Conservation (phyloP, 1,284 basidiomycete genomes). For the Xerocomus minutiporus region DNA sequence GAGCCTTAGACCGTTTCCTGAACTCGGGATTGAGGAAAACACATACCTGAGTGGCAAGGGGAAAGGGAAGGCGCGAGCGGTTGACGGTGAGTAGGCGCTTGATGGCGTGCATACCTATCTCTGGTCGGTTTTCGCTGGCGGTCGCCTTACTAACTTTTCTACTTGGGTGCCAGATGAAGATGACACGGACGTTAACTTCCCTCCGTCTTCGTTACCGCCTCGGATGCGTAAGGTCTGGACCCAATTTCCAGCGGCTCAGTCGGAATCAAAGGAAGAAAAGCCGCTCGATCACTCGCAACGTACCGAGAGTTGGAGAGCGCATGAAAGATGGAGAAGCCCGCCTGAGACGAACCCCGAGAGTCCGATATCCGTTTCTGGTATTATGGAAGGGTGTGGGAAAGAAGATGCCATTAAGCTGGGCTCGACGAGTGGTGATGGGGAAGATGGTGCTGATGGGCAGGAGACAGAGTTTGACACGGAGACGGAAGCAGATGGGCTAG, state of each 20-base stretch:
- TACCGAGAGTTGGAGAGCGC: constrained; percentile 8
- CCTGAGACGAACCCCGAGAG: constrained; percentile 14
- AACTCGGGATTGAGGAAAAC: constrained; percentile 9
- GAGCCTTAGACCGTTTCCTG: constrained; percentile 18
- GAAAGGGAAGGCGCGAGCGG: constrained; percentile 19
- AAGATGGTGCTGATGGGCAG: constrained; percentile 23
- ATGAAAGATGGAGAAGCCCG: constrained; percentile 18
- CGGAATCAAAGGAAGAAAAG: constrained; percentile 6
- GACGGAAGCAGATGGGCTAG: constrained; percentile 30
- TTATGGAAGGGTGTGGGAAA: constrained; percentile 2
- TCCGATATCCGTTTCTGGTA: constrained; percentile 15
- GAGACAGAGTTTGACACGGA: constrained; percentile 34
- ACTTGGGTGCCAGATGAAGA: constrained; percentile 7
- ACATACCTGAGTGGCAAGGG: constrained; percentile 13
- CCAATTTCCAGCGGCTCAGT: constrained; percentile 20
- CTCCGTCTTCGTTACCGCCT: constrained; percentile 44
- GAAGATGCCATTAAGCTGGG: not conserved
- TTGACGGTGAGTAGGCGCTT: constrained; percentile 24
- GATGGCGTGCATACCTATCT: not conserved
- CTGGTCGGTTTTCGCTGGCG: not conserved
- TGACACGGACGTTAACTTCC: constrained; percentile 2
- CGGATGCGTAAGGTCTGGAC: constrained; percentile 60
- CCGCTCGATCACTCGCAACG: not conserved
- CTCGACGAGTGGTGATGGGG: constrained; percentile 5
- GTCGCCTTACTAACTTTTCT: constrained; percentile 7